phyloP scores from a whole-genome alignment of 2,329 filamentous ascomycete genomes.

The Bipolaris zeicola region DNA sequence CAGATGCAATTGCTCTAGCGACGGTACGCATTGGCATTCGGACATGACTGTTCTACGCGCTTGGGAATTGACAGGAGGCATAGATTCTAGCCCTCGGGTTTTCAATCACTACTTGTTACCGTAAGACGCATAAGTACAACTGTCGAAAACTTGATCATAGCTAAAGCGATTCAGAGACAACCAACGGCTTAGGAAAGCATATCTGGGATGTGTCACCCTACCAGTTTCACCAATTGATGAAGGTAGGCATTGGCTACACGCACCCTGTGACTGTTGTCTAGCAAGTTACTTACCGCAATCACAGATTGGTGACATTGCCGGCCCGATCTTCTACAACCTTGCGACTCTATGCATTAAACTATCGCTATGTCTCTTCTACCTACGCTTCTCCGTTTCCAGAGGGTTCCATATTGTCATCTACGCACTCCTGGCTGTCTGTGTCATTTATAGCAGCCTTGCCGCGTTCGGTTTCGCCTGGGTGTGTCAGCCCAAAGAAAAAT shows the following conservation, averaged over 20 bases:
- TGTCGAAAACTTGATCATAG: neutral
- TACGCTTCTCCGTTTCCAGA: slow-evolving; percentile 17
- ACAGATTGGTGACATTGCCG: slow-evolving; percentile 25
- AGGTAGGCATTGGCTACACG: slow-evolving; percentile 9
- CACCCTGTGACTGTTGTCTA: neutral
- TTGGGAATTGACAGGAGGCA: neutral
- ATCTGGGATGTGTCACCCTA: slow-evolving; percentile 19
- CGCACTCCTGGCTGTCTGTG: slow-evolving; percentile 14
- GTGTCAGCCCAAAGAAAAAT: slow-evolving; percentile 22
- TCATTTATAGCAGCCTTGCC: slow-evolving; percentile 19
- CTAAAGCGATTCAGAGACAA: slow-evolving; percentile 16
- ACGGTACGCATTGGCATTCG: slow-evolving; percentile 8
- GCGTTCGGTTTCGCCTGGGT: slow-evolving; percentile 25
- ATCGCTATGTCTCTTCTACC: slow-evolving; percentile 22
- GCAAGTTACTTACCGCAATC: neutral
- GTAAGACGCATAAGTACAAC: neutral
- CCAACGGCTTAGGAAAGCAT: slow-evolving; percentile 22
- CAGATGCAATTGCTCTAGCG: slow-evolving; percentile 17
- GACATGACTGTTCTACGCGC: neutral
- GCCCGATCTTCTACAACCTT: slow-evolving; percentile 22
- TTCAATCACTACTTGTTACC: slow-evolving; percentile 17
- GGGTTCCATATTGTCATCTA: slow-evolving; percentile 14
- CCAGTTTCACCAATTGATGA: slow-evolving; percentile 22
- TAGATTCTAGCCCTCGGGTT: slow-evolving; percentile 18
- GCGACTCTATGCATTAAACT: slow-evolving; percentile 21